Conservation (phyloP, 75 land plant genomes). For the Cryptomeria japonica region DNA sequence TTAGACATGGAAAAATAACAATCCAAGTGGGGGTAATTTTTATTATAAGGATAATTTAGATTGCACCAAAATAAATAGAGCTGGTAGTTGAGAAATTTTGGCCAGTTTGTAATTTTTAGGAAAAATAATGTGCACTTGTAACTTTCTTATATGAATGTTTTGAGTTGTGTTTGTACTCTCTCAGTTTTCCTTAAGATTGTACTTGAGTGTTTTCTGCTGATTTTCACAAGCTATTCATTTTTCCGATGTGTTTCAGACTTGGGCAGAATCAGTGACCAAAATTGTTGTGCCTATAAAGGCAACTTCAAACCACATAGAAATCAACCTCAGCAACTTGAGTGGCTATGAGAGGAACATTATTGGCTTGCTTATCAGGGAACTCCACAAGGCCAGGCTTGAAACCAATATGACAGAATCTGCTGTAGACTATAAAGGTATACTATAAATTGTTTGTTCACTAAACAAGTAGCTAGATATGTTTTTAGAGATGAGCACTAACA, state of each 20-base stretch:
- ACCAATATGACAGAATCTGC: too few species aligned
- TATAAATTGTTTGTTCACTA: neutral
- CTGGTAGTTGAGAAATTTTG: neutral
- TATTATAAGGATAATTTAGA: too few species aligned
- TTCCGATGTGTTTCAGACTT: conserved; percentile 18
- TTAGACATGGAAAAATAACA: too few species aligned
- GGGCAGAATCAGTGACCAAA: conserved; percentile 29
- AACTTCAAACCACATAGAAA: conserved; percentile 32
- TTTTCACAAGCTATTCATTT: too few species aligned
- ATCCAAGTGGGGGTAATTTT: too few species aligned
- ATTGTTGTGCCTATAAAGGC: conserved; percentile 22
- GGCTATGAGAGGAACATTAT: conserved; percentile 46
- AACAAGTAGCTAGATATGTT: too few species aligned
- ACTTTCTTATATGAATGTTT: too few species aligned
- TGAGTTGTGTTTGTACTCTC: neutral
- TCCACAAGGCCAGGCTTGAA: neutral
- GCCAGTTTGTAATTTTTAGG: neutral
- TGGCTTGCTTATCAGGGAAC: conserved; percentile 25
- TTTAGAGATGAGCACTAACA: too few species aligned
- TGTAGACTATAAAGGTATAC: too few species aligned
- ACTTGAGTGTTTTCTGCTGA: neutral
- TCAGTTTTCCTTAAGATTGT: too few species aligned
- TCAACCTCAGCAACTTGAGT: conserved; percentile 28
- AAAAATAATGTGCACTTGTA: too few species aligned
- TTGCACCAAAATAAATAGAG: neutral